Percentiles rank a stretch among this genome's conserved stretches.
phyloP scores from a whole-genome alignment of 805 yeast genomes.

The Barnettozyma botsteinii region DNA sequence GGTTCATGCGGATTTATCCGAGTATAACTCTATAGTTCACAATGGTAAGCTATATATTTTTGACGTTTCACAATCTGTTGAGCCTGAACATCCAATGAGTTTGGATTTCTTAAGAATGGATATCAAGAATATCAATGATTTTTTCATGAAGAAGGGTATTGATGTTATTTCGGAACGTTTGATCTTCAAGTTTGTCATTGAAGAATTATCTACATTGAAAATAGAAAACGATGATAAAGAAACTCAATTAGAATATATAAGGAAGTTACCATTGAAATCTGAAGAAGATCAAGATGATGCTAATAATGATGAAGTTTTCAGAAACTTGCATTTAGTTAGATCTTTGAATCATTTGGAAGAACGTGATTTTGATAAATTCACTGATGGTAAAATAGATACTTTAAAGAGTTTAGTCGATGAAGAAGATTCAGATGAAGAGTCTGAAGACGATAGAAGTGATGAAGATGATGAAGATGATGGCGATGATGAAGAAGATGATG shows the following conservation, averaged over 20 bases:
- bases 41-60: slow-evolving; percentile 72
- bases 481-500: slow-evolving; percentile 30
- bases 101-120: slow-evolving; percentile 95
- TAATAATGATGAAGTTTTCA: slow-evolving; percentile 80
- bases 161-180: slow-evolving; percentile 75
- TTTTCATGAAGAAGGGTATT: slow-evolving; percentile 68
- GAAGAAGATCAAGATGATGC: slow-evolving; percentile 45
- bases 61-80: slow-evolving; percentile 96
- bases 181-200: slow-evolving; percentile 73
- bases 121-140: slow-evolving; percentile 90
- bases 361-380: slow-evolving; percentile 75
- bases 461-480: slow-evolving; percentile 27
- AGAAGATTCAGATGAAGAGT: slow-evolving; percentile 26
- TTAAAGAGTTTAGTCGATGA: slow-evolving; percentile 54
- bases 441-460: slow-evolving; percentile 21
- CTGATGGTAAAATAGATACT: slow-evolving; percentile 75
- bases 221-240: slow-evolving; percentile 35
- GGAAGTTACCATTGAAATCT: slow-evolving; percentile 49
- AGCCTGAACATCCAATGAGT: slow-evolving; percentile 97
- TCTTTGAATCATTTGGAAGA: slow-evolving; percentile 84
- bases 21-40: slow-evolving; percentile 88
- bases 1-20: slow-evolving; percentile 95
- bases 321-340: slow-evolving; percentile 72
- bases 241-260: slow-evolving; percentile 37
- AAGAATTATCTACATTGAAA: slow-evolving; percentile 33